These are phyloP conservation scores for Termitomyces sp. DNA, from an alignment of 768 basidiomycete genomes.

Conservation along the genomic window DNA sequence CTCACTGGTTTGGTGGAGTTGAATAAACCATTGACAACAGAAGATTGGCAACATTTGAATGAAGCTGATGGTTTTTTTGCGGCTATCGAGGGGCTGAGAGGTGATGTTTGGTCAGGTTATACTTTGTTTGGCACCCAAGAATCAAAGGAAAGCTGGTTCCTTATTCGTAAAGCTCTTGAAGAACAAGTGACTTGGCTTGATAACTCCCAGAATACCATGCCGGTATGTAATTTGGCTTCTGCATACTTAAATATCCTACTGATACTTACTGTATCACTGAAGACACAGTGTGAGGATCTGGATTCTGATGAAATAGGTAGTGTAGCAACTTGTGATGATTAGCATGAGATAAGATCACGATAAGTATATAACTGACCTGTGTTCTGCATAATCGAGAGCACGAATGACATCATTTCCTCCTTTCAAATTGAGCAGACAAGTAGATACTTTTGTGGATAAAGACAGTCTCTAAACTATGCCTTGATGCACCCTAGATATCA, in stretches of 20 bases:
- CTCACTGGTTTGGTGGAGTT: background rate
- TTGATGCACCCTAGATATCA: no score
- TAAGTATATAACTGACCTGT: no score
- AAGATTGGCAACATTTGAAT: background rate
- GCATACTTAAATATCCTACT: background rate
- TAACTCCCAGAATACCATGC: no score
- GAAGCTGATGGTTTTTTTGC: background rate
- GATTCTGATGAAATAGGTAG: no score
- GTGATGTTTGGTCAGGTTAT: background rate
- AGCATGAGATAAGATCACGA: no score
- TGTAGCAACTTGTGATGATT: no score
- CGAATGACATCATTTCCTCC: no score
- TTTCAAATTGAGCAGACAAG: no score
- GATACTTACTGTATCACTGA: background rate
- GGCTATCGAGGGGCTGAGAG: background rate
- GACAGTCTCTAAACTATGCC: no score
- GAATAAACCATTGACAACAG: background rate
- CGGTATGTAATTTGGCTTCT: background rate
- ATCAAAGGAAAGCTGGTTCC: background rate
- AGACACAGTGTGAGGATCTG: background rate
- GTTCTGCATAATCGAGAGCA: no score
- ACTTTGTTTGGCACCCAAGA: background rate
- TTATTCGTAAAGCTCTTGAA: background rate
- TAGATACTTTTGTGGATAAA: no score
- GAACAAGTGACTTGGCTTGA: background rate